Evolutionary conservation across 2,329 filamentous ascomycete species (phyloP).

Genomic region (Canariomyces notabilis): DNA sequence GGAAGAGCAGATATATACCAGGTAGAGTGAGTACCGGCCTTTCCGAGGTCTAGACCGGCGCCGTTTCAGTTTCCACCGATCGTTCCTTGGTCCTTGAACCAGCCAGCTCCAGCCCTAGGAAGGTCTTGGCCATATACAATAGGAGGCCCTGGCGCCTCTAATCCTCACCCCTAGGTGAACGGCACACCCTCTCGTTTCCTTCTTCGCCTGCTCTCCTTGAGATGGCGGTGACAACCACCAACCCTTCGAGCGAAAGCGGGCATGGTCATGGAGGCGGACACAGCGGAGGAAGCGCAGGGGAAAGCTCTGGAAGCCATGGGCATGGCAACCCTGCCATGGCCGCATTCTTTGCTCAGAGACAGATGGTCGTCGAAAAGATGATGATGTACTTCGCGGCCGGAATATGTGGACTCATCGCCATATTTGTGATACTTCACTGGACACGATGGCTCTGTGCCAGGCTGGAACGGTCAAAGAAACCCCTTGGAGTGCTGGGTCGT

Average conservation of each 20-base stretch:
- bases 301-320: slow-evolving; percentile 11
- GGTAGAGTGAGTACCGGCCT: slow-evolving; percentile 6
- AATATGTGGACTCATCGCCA: slow-evolving; percentile 27
- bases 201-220: not conserved
- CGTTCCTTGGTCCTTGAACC: not conserved
- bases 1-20: slow-evolving; percentile 18
- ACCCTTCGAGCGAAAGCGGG: slow-evolving; percentile 5
- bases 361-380: slow-evolving; percentile 17
- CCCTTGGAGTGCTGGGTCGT: slow-evolving; percentile 15
- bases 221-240: slow-evolving; percentile 13
- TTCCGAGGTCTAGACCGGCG: slow-evolving; percentile 13
- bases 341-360: slow-evolving; percentile 22
- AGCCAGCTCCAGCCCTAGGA: not conserved
- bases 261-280: no score
- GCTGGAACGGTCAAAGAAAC: slow-evolving; percentile 16
- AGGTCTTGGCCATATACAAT: no score
- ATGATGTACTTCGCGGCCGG: slow-evolving; percentile 24
- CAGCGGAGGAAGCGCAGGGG: slow-evolving; percentile 9
- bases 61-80: not conserved
- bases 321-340: slow-evolving; percentile 5
- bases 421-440: slow-evolving; percentile 31
- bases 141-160: no score
- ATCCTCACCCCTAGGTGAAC: no score
- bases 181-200: not conserved
- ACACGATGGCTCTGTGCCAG: slow-evolving; percentile 23